phyloP scores from a whole-genome alignment of 345 rosid species.

The Salix udensis region DNA sequence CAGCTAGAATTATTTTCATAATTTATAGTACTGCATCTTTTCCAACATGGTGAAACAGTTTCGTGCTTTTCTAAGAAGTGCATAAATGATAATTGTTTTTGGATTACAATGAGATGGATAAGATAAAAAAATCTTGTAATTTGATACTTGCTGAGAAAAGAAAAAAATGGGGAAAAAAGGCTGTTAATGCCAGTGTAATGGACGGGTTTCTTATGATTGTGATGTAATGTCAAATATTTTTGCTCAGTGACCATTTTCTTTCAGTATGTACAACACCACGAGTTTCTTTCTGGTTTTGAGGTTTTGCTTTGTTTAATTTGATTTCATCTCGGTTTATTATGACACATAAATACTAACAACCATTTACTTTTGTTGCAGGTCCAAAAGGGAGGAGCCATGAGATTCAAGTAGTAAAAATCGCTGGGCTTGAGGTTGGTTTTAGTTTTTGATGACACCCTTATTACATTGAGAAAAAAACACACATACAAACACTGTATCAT shows the following conservation, averaged over 20 bases:
- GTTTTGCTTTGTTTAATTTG: not conserved
- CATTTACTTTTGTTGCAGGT: slow-evolving; percentile 44
- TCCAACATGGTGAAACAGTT: not conserved
- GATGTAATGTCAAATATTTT: not conserved
- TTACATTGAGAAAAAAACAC: not conserved
- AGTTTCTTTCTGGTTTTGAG: not conserved
- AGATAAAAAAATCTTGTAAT: not conserved
- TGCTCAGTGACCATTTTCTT: not conserved
- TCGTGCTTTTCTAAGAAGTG: not conserved
- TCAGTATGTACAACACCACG: too few relatives aligned
- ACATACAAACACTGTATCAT: not conserved
- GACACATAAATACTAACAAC: not conserved
- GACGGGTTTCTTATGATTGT: not conserved
- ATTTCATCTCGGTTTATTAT: not conserved
- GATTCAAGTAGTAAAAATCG: slow-evolving; percentile 90
- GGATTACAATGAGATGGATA: not conserved
- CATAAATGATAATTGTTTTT: not conserved
- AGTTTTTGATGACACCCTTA: slow-evolving; percentile 4
- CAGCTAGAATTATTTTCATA: not conserved
- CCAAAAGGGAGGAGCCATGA: slow-evolving; percentile 95
- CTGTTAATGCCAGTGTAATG: not conserved
- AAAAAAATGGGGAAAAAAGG: not conserved
- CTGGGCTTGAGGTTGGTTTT: slow-evolving; percentile 88
- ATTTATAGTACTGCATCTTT: not conserved
- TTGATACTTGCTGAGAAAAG: not conserved